Percentiles rank a stretch among this genome's conserved stretches.
These are phyloP conservation scores for Alloteropsis semialata DNA, from an alignment of 176 grass and related monocot species.

Conservation along the genomic window DNA sequence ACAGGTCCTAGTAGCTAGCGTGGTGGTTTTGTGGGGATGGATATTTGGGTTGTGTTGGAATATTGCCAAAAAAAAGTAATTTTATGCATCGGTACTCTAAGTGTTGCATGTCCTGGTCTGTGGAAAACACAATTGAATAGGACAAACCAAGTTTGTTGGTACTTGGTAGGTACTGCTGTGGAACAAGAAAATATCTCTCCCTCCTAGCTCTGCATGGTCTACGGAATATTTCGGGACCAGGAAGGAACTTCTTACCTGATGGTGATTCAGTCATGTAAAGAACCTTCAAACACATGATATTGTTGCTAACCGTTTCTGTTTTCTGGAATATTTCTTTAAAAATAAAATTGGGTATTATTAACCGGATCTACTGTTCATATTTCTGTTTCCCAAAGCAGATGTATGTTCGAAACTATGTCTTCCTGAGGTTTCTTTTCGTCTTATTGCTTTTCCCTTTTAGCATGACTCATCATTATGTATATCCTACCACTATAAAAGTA, in stretches of 20 bases:
- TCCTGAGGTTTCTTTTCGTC: slow-evolving; percentile 11
- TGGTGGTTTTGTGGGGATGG: not conserved
- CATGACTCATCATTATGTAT: not conserved
- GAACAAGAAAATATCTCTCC: slow-evolving; percentile 28
- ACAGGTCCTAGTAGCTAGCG: not conserved
- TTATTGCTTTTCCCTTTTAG: slow-evolving; percentile 1
- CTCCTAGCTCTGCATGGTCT: slow-evolving; percentile 9
- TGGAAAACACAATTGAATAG: slow-evolving; percentile 25
- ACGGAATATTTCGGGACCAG: slow-evolving; percentile 6
- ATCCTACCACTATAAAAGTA: slow-evolving; percentile 8
- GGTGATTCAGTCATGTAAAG: not conserved
- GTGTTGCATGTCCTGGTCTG: slow-evolving; percentile 1
- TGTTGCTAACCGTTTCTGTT: not conserved
- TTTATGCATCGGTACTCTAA: slow-evolving; percentile 14
- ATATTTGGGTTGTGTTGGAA: slow-evolving; percentile 8
- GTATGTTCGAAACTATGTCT: not conserved
- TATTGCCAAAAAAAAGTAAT: slow-evolving; percentile 14
- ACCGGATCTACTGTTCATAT: not conserved
- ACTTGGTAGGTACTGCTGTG: not conserved
- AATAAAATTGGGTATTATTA: not conserved
- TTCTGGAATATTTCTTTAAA: slow-evolving; percentile 4
- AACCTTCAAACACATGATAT: slow-evolving; percentile 5
- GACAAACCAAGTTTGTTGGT: slow-evolving; percentile 32
- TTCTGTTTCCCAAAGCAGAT: slow-evolving; percentile 6
- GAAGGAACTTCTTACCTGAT: slow-evolving; percentile 25